Evolutionary conservation across 805 yeast species (phyloP).

Genomic region (Barnettozyma sp.): DNA sequence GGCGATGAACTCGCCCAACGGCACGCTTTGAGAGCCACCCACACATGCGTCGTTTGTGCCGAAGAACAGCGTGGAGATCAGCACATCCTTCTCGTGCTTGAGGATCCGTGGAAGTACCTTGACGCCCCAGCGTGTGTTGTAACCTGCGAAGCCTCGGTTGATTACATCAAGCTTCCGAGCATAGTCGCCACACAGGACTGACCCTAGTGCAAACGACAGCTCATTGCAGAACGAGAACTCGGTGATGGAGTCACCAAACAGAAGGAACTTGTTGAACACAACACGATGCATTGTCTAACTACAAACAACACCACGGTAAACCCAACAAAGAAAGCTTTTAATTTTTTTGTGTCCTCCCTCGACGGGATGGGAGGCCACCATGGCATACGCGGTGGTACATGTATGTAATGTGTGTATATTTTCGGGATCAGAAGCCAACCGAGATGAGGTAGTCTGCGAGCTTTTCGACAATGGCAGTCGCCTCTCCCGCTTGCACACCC

Average conservation of each 20-base stretch:
- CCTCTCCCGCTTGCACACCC: slow-evolving; percentile 90
- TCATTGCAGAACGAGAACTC: slow-evolving; percentile 40
- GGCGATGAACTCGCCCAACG: slow-evolving; percentile 38
- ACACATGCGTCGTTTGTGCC: slow-evolving; percentile 74
- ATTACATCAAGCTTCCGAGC: slow-evolving; percentile 59
- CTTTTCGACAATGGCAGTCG: slow-evolving; percentile 90
- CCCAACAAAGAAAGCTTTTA: neutral
- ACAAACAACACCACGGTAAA: neutral
- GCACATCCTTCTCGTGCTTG: slow-evolving; percentile 39
- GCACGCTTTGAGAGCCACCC: slow-evolving; percentile 42
- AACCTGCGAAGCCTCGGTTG: slow-evolving; percentile 74
- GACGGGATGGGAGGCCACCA: no score
- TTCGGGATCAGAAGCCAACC: slow-evolving; percentile 77
- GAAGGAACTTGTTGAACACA: slow-evolving; percentile 38
- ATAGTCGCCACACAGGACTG: slow-evolving; percentile 46
- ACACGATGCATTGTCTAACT: neutral
- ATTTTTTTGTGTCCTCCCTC: no score
- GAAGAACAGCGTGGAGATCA: slow-evolving; percentile 52
- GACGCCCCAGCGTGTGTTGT: slow-evolving; percentile 56
- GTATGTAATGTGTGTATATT: no score
- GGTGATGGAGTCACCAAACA: slow-evolving; percentile 70
- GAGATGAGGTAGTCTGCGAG: slow-evolving; percentile 91
- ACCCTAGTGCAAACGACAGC: slow-evolving; percentile 39
- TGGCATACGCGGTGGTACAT: no score
- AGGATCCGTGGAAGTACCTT: slow-evolving; percentile 45